Evolutionary conservation across 257 asterid genomes (phyloP).

Genomic region (Petunia secreta): DNA sequence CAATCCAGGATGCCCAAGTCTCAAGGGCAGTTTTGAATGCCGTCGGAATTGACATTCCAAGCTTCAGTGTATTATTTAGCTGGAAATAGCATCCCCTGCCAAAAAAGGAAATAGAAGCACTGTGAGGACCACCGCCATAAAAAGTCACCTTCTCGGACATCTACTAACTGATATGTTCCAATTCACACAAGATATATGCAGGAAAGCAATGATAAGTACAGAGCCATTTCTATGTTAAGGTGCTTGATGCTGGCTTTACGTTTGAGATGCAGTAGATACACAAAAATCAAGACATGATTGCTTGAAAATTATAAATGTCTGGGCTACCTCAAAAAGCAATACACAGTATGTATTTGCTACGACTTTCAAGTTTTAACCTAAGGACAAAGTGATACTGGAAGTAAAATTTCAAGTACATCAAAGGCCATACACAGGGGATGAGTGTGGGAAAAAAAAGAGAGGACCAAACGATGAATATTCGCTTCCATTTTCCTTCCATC

Average conservation of each 20-base stretch:
- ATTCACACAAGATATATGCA: neutral
- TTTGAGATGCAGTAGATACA: neutral
- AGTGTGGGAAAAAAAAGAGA: neutral
- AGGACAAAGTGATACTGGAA: neutral
- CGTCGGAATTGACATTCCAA: constrained; percentile 61
- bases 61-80: constrained; percentile 53
- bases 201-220: neutral
- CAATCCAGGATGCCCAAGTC: constrained; percentile 84
- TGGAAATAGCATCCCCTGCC: constrained; percentile 87
- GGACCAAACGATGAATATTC: neutral
- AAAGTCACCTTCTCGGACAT: neutral
- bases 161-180: neutral
- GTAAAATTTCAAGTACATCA: neutral
- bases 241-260: neutral
- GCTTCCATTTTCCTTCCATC: neutral
- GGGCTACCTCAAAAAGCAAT: neutral
- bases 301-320: neutral
- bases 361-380: neutral
- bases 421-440: neutral
- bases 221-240: constrained; percentile 14
- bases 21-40: constrained; percentile 63
- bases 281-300: neutral
- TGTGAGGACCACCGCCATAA: neutral
- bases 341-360: neutral
- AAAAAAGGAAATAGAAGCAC: constrained; percentile 34